Percentiles rank a stretch among this genome's conserved stretches.
Conservation (phyloP, 306 rosid genomes). For the Luffa aegyptiaca region DNA sequence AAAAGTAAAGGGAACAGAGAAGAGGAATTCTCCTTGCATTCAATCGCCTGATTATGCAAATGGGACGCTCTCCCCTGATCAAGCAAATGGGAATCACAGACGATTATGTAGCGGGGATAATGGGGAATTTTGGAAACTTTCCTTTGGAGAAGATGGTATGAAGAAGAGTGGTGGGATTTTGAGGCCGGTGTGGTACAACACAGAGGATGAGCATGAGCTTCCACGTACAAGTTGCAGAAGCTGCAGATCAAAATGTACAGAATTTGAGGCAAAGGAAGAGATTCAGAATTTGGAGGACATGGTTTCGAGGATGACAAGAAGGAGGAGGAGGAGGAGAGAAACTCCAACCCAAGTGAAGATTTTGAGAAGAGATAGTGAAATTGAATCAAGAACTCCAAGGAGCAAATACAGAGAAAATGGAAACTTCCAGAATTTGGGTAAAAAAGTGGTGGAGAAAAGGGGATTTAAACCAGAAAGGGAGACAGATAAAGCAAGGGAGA, state of each 20-base stretch:
- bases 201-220: slow-evolving; percentile 28
- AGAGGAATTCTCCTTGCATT: slow-evolving; percentile 19
- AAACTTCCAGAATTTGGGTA: slow-evolving; percentile 21
- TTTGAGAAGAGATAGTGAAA: slow-evolving; percentile 15
- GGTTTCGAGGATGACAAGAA: slow-evolving; percentile 10
- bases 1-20: slow-evolving; percentile 27
- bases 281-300: slow-evolving; percentile 24
- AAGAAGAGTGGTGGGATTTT: slow-evolving; percentile 26
- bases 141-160: slow-evolving; percentile 47
- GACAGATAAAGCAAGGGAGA: slow-evolving; percentile 19
- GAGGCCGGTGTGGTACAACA: slow-evolving; percentile 14
- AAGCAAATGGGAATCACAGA: slow-evolving; percentile 17
- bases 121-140: slow-evolving; percentile 63
- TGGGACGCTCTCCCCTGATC: slow-evolving; percentile 11
- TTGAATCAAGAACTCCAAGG: slow-evolving; percentile 30
- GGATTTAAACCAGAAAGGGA: slow-evolving; percentile 24
- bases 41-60: slow-evolving; percentile 12
- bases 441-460: slow-evolving; percentile 20
- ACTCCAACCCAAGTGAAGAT: slow-evolving; percentile 17
- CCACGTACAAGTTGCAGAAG: slow-evolving; percentile 17
- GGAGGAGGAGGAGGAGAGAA: slow-evolving; percentile 21
- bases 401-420: slow-evolving; percentile 21
- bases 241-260: slow-evolving; percentile 15
- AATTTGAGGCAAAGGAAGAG: slow-evolving; percentile 23
- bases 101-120: slow-evolving; percentile 42